Evolutionary conservation across 148 eudicot species (phyloP), one percentile per base, ranked within the genome.

Genomic region (Salicornia ramosissima): DNA sequence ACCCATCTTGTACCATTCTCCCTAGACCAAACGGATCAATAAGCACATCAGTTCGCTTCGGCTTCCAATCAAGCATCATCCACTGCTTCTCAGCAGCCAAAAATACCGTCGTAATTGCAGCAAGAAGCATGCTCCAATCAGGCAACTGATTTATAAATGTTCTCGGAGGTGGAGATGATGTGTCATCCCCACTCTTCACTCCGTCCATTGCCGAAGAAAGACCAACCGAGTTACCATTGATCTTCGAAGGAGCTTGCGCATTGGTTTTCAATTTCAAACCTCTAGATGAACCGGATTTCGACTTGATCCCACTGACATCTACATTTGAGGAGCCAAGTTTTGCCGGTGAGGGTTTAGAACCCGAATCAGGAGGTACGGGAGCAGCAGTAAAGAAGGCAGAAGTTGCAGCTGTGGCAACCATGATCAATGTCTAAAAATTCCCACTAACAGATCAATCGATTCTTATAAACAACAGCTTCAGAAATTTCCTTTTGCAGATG

Each of bases 71-170:
- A 57, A 95, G 88, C 96, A 89, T 89, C 96, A 84, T 89, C 99
- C 99, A 95, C 62, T 95, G 99, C 87, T 95, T 91, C 85, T 95
- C 99, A 5, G 99, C 99, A 25, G 99, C 97, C 84, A 95, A 85
- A 70, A 95, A 91, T 15, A 91, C 78, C 0, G 99, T 95, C 5
- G 99, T 95, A 59, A 95, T 95, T 18, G 99, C 99, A 72, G 97
- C 99, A 77, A 95, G 91, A 64, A 95, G 99, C 97, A 95, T 87
- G 74, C 99, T 95, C 99, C 99, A 94, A 75, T 94, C 99, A 7
- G 99, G 99, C 82, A 94, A 87, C 25, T 89, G 95, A 65, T 94
- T 94, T 55, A 89, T 87, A 61, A 94, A 91, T 16, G 99, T 94
- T 76, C 96, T 84, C 0, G 88, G 85, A 15, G 90, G 84, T 69